These are phyloP conservation scores for Kalmusia sp. DNA, from an alignment of 2,329 filamentous ascomycete genomes.

Conservation along the genomic window DNA sequence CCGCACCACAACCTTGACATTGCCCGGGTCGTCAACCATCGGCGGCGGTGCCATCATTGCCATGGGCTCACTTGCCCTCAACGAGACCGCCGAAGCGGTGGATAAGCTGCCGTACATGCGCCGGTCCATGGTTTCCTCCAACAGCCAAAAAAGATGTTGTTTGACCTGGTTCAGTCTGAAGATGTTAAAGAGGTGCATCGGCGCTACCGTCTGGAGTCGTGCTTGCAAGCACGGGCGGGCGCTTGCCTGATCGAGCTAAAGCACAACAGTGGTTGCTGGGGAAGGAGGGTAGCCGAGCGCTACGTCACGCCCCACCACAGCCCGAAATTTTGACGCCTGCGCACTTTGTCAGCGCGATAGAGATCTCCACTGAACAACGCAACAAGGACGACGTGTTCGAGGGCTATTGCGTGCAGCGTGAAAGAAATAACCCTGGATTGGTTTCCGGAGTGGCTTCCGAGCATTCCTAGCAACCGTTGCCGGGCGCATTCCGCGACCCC, in stretches of 20 bases:
- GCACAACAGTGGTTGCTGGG: conserved; percentile 39
- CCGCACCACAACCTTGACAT: conserved; percentile 60
- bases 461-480: conserved; percentile 15
- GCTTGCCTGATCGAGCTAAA: conserved; percentile 32
- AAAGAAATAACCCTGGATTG: not conserved
- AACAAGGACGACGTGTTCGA: conserved; percentile 20
- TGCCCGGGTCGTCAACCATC: conserved; percentile 51
- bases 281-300: conserved; percentile 20
- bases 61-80: conserved; percentile 50
- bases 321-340: conserved; percentile 21
- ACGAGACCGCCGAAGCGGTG: conserved; percentile 53
- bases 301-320: conserved; percentile 37
- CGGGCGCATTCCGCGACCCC: conserved; percentile 23
- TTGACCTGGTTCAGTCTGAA: conserved; percentile 33
- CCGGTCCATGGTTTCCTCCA: conserved; percentile 34
- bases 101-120: conserved; percentile 38
- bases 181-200: conserved; percentile 43
- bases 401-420: conserved; percentile 13
- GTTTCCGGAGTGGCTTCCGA: not conserved
- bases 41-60: conserved; percentile 40
- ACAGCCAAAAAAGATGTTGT: conserved; percentile 28
- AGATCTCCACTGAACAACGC: conserved; percentile 5
- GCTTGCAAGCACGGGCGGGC: conserved; percentile 20
- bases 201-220: conserved; percentile 13
- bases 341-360: conserved; percentile 28